Evolutionary conservation across 1,139 yeast genomes (phyloP), one percentile per base, ranked within the genome.

Genomic region (Hansenula sp.): DNA sequence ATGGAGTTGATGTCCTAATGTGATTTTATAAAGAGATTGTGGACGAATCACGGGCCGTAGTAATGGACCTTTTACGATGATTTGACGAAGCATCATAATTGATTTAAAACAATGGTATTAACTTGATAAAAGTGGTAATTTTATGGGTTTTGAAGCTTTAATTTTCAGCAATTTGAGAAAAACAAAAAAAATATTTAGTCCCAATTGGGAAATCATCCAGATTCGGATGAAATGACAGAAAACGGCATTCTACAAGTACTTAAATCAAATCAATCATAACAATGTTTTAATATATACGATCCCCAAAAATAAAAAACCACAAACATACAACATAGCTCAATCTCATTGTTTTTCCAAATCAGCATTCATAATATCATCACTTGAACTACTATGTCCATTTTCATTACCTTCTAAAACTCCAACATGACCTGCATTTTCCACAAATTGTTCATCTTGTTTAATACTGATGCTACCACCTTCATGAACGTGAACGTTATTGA

Each of bases 361-460:
- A 12, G 38, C 44, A 26, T 37, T 43, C n/a, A 48, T 40, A 21
- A 47, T 45, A 3, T 46, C 64, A 42, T 69, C 60, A 53, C 72
- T 77, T 21, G 80, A 71, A 57, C 69, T 66, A 14, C 16, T 18
- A 21, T 20, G 6, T 3, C 34, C 34, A 13, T 19, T 18, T 18
- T 18, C 6, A 12, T 18, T 20, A 20, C 14, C 7, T 3, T 12
- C 33, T n/a, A 10, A 13, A 21, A 22, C 27, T 10, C 34, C 14
- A 18, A 3, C 22, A 6, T 29, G 21, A 14, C 20, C 14, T 10
- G 17, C 34, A 32, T 33, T 17, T n/a, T 33, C 35, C 11, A 25
- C 24, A 22, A 22, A 32, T 22, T 32, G 19, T 16, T 7, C 21
- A 17, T 21, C n/a, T 26, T 28, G 34, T 26, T 24, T 18, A n/a